Conservation (phyloP, 163 green algal species). For the Scenedesmus sp. region DNA sequence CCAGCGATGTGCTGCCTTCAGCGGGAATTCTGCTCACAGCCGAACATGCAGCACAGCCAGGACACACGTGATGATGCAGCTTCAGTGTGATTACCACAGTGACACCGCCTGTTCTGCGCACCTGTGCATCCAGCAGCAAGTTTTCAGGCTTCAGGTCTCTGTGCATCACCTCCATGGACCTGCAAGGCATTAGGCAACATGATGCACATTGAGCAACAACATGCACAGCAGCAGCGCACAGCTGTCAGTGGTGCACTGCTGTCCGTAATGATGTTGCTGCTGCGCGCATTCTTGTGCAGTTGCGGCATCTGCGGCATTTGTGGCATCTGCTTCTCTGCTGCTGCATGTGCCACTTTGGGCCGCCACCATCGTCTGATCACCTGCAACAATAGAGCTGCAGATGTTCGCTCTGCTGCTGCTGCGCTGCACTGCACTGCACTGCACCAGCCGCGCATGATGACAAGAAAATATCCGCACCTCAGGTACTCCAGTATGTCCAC, state of each 20-base stretch:
- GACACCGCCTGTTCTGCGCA: background rate
- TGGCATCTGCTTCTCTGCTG: background rate
- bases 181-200: background rate
- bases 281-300: no score
- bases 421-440: background rate
- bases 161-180: constrained; percentile 47
- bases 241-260: no score
- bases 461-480: constrained; percentile 31
- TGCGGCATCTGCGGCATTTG: no score
- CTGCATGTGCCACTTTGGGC: no score
- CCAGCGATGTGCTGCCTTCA: no score
- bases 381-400: background rate
- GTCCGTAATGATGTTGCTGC: no score
- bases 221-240: background rate
- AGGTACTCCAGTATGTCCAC: constrained; percentile 90
- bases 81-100: background rate
- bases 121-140: constrained; percentile 63
- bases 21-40: no score
- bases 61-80: background rate
- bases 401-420: background rate
- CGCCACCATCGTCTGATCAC: no score
- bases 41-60: background rate
- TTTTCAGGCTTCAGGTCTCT: constrained; percentile 80
- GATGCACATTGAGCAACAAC: background rate
- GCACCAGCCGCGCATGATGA: background rate